Base-by-base conservation (phyloP, 1,284 basidiomycete genomes). In the Tremellales sp. region DNA sequence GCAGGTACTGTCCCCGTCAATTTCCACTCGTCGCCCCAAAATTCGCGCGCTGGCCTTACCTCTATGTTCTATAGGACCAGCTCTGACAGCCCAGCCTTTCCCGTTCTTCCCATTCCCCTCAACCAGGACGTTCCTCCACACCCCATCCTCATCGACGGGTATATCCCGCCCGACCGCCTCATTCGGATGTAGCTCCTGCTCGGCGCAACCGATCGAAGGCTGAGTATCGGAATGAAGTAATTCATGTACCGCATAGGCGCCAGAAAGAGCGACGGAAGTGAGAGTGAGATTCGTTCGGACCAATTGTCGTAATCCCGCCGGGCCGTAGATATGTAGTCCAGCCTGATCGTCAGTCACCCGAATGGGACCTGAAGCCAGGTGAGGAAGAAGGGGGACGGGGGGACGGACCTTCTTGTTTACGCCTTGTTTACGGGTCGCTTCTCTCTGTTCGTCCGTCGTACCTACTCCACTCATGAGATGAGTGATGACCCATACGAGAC, bases 201-300 rank as follows among this genome's bases (percentile, higher is more conserved):
- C 56, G 24, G 39, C 73, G 51, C 84, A 86, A 17, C 80, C 67
- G 4, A 79, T 80, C 0, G 79, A 70, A 44, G 79, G 78, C 48
- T 84, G 81, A 13, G 75, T 75, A 0, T 74, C 61, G 2, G 59
- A 26, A 42, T 76, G 78, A 12, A 94, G 76, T 0, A 94, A 79
- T 68, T 94, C 91, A 67, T 94, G 88, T 0, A 91, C 87, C 17
- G 80, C 82, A 61, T 85, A 93, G 12, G 78, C 81, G 24, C 85
- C 82, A 0, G 79, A 75, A 2, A 85, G 81, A 31, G 75, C 78
- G 3, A 83, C 83, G 37, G 81, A 74, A 0, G 90, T 91, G 69
- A 88, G 78, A 33, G 79, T 77, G 52, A 93, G 77, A 37, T 81
- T 83, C 31, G 80, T 81, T 29, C 91, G 84, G 19, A 94, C 75